Conservation (phyloP, 2,329 filamentous ascomycete genomes). For the Colletotrichum sp. region DNA sequence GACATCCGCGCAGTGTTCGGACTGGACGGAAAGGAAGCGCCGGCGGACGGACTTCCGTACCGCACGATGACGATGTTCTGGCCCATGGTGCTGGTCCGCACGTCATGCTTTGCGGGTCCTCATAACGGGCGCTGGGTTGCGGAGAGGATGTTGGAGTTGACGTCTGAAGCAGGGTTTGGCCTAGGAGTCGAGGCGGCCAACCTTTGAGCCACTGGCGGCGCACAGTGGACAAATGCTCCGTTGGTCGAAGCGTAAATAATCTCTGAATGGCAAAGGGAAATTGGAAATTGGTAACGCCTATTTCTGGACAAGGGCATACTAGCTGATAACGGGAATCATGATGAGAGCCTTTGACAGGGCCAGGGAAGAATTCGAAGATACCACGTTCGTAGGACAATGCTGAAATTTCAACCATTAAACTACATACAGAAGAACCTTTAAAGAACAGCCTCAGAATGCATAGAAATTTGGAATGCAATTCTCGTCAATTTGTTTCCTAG, state of each 20-base stretch:
- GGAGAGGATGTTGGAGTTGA: constrained; percentile 8
- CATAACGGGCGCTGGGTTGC: constrained; percentile 1
- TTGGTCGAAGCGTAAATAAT: not conserved
- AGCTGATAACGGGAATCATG: not conserved
- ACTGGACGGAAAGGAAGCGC: not conserved
- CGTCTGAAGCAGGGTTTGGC: constrained; percentile 4
- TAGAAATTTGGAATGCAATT: not conserved
- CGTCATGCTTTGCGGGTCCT: constrained; percentile 4
- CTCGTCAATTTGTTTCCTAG: not conserved
- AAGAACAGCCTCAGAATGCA: not conserved
- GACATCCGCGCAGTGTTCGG: constrained; percentile 9
- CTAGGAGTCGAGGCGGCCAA: not conserved
- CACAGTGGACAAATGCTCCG: not conserved
- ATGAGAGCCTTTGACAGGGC: not conserved
- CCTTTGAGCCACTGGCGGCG: not conserved
- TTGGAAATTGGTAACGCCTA: not conserved
- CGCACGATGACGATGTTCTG: constrained; percentile 18
- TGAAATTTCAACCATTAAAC: not conserved
- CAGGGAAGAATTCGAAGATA: not conserved
- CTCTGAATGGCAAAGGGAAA: not conserved
- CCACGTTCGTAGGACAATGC: not conserved
- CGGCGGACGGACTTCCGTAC: not conserved
- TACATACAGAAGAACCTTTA: not conserved
- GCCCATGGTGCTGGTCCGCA: constrained; percentile 8
- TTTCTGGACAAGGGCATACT: not conserved